These are phyloP conservation scores for Hanseniaspora osmophila DNA, from an alignment of 805 yeast genomes.

Conservation along the genomic window DNA sequence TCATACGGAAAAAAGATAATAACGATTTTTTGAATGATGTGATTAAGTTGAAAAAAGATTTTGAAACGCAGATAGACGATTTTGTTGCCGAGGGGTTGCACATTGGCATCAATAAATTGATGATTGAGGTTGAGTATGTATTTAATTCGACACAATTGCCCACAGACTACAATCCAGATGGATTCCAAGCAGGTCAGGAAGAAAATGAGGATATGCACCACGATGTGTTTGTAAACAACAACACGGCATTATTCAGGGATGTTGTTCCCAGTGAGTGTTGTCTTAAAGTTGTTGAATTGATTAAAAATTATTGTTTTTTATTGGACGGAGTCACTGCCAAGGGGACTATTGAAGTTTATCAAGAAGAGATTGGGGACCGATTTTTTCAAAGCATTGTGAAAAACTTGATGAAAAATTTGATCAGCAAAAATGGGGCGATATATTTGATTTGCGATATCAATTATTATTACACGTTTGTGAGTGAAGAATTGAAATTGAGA, in stretches of 20 bases:
- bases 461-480: constrained; percentile 58
- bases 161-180: constrained; percentile 45
- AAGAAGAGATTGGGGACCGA: constrained; percentile 84
- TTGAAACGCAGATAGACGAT: constrained; percentile 72
- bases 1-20: constrained; percentile 28
- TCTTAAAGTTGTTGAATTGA: constrained; percentile 39
- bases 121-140: constrained; percentile 61
- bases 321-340: constrained; percentile 76
- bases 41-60: constrained; percentile 62
- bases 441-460: constrained; percentile 73
- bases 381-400: constrained; percentile 66
- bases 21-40: constrained; percentile 67
- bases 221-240: too few relatives aligned
- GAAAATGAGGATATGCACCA: constrained; percentile 8
- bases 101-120: constrained; percentile 78
- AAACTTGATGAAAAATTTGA: constrained; percentile 54
- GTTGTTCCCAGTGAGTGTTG: constrained; percentile 55
- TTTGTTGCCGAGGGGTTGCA: constrained; percentile 87
- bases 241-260: too few relatives aligned
- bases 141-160: constrained; percentile 42
- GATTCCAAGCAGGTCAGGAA: constrained; percentile 6
- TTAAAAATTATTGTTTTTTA: constrained; percentile 58
- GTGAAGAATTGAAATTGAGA: constrained; percentile 41
- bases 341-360: constrained; percentile 78
- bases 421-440: constrained; percentile 74